Conservation (phyloP, 345 rosid species). For the Jatropha curcas region DNA sequence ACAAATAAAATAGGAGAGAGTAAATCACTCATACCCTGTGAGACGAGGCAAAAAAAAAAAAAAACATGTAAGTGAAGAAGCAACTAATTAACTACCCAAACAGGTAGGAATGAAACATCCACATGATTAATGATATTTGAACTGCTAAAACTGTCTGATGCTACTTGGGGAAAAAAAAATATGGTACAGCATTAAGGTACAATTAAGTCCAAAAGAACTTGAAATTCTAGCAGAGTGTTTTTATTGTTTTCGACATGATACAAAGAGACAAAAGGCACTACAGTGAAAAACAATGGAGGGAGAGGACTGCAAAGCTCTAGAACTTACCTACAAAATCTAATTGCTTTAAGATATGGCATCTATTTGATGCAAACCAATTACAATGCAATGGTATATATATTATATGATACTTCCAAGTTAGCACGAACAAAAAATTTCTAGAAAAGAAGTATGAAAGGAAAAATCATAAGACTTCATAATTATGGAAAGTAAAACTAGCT, state of each 20-base stretch:
- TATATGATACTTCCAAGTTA: not conserved
- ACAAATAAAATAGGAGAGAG: constrained; percentile 90
- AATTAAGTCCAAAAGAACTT: not conserved
- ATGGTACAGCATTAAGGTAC: not conserved
- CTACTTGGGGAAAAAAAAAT: not conserved
- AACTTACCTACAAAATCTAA: not conserved
- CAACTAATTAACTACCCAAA: not conserved
- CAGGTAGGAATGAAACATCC: not conserved
- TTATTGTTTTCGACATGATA: not conserved
- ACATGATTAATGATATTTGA: not conserved
- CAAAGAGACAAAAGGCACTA: not conserved
- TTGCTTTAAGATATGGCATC: not conserved
- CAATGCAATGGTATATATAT: not conserved
- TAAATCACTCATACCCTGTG: constrained; percentile 96
- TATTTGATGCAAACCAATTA: not conserved
- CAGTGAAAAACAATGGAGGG: no score
- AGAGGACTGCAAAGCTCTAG: not conserved
- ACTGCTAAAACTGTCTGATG: not conserved
- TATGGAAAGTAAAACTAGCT: not conserved
- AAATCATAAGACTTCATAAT: constrained; percentile 1
- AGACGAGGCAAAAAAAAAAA: constrained; percentile 9
- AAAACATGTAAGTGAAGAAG: not conserved
- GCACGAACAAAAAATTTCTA: not conserved
- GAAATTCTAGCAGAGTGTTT: no score
- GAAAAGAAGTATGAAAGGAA: not conserved